Percentiles rank a stretch among this genome's conserved stretches.
phyloP scores from a whole-genome alignment of 805 yeast genomes.

The Candida nitratophila region DNA sequence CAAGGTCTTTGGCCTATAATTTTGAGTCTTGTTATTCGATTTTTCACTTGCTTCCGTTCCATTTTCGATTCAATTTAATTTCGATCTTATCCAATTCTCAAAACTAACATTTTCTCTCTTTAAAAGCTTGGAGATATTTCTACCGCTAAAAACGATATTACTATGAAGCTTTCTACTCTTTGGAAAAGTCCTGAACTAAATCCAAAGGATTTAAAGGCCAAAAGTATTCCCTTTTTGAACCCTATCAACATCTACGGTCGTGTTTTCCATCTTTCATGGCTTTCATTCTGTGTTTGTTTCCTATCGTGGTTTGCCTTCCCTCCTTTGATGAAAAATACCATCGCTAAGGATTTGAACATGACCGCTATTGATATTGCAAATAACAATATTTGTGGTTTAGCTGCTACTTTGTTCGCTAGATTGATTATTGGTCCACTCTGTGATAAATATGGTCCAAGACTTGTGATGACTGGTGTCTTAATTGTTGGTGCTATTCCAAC shows the following conservation, averaged over 20 bases:
- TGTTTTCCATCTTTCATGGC: constrained; percentile 22
- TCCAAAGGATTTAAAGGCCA: constrained; percentile 20
- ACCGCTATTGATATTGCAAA: constrained; percentile 21
- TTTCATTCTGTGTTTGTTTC: constrained; percentile 25
- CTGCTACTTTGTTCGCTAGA: constrained; percentile 23
- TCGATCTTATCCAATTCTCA: too few relatives aligned
- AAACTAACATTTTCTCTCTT: neutral
- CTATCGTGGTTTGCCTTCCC: constrained; percentile 28
- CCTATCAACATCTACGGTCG: constrained; percentile 17
- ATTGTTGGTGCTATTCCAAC: constrained; percentile 23
- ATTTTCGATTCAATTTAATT: too few relatives aligned
- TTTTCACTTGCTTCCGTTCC: too few relatives aligned
- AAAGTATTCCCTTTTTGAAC: constrained; percentile 21
- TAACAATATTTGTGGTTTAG: constrained; percentile 24
- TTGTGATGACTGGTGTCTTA: constrained; percentile 19
- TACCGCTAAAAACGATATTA: too few relatives aligned
- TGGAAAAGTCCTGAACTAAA: constrained; percentile 20
- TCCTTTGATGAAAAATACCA: constrained; percentile 19
- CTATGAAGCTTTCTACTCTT: constrained; percentile 6
- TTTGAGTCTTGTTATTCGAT: too few relatives aligned
- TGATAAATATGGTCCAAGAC: constrained; percentile 24
- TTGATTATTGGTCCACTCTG: constrained; percentile 21
- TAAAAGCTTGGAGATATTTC: too few relatives aligned
- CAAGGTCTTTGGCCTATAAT: too few relatives aligned
- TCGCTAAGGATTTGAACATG: constrained; percentile 17